Base-by-base conservation (phyloP, 2,329 filamentous ascomycete genomes). In the Simplicillium sp. region DNA sequence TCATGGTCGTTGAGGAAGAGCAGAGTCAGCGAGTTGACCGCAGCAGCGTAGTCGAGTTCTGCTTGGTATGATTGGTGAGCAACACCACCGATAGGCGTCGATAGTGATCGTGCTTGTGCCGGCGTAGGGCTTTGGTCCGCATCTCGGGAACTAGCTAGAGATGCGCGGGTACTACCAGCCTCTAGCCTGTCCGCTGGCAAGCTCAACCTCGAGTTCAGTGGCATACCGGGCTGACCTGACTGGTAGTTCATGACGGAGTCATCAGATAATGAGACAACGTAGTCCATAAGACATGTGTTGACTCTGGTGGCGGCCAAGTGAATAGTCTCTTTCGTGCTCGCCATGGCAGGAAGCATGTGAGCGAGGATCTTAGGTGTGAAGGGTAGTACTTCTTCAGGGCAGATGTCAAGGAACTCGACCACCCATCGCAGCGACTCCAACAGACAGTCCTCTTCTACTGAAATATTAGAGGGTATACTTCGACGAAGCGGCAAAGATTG, bases 1-100 rank as follows among this genome's bases (percentile, higher is more conserved):
- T 98, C 94, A 55, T 97, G 87, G 52, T 98, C 90, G 54, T 98
- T 96, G 39, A 98, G 68, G 54, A 98, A 97, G 40, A 97, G 79
- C 7, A 97, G 65, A 0, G 90, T 98, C 33, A 98, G 73, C 8
- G 90, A 92, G 60, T 84, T 94, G 37, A 98, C 92, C 5, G 92
- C 89, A 14, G 88, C 88, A 31, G 89, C 87, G 58, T 97, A 98
- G 62, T 98, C 90, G n/a, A 98, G 72, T 55, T 95, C 87, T 11
- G 77, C 70, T 43, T 75, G 73, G 11, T 67, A 65, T 11, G 31
- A 5, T 7, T 13, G 12, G 29, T 67, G 65, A 12, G 62, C 56
- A 12, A 36, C 52, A 13, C 69, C 66, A 35, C 57, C 64, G 25
- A 61, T 60, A 8, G 71, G 67, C 33, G 70, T 66, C 25, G 72